Conservation (phyloP, 345 rosid species). For the Aurinia saxatilis region DNA sequence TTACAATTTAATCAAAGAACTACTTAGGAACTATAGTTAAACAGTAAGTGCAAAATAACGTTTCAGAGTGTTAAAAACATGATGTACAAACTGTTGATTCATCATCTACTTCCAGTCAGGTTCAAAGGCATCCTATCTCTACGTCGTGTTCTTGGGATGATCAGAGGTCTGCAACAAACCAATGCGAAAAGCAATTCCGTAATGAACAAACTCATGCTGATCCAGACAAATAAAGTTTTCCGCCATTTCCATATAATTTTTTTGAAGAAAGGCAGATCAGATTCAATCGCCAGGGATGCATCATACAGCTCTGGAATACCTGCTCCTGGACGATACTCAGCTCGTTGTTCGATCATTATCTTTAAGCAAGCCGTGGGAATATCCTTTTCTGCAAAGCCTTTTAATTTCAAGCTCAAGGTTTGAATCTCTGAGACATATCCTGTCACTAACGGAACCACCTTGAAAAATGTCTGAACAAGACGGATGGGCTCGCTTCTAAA, state of each 20-base stretch:
- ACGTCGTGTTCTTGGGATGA: slow-evolving; percentile 46
- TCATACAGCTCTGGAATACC: slow-evolving; percentile 86
- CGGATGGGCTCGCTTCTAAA: slow-evolving; percentile 76
- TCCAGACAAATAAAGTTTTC: slow-evolving; percentile 70
- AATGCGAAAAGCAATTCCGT: slow-evolving; percentile 45
- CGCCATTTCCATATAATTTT: slow-evolving; percentile 72
- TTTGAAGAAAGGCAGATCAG: slow-evolving; percentile 59
- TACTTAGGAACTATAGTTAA: neutral
- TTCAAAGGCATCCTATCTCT: slow-evolving; percentile 29
- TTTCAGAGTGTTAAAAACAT: slow-evolving; percentile 15
- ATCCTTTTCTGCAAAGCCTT: slow-evolving; percentile 48
- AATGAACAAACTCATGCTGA: slow-evolving; percentile 39
- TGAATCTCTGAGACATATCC: slow-evolving; percentile 78
- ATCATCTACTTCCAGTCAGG: slow-evolving; percentile 6
- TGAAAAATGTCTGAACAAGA: slow-evolving; percentile 50
- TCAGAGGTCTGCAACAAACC: slow-evolving; percentile 59
- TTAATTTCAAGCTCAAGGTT: slow-evolving; percentile 48
- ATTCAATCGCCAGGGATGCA: slow-evolving; percentile 49
- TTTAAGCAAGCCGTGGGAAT: slow-evolving; percentile 53
- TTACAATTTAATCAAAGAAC: slow-evolving; percentile 18
- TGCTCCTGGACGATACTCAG: slow-evolving; percentile 54
- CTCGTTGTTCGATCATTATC: slow-evolving; percentile 66
- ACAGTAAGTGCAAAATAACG: slow-evolving; percentile 14
- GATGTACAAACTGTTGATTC: slow-evolving; percentile 17
- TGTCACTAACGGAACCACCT: slow-evolving; percentile 58